Evolutionary conservation across 2,329 filamentous ascomycete species (phyloP), one percentile per base, ranked within the genome.

Genomic region (Pestalotiopsis sp.): DNA sequence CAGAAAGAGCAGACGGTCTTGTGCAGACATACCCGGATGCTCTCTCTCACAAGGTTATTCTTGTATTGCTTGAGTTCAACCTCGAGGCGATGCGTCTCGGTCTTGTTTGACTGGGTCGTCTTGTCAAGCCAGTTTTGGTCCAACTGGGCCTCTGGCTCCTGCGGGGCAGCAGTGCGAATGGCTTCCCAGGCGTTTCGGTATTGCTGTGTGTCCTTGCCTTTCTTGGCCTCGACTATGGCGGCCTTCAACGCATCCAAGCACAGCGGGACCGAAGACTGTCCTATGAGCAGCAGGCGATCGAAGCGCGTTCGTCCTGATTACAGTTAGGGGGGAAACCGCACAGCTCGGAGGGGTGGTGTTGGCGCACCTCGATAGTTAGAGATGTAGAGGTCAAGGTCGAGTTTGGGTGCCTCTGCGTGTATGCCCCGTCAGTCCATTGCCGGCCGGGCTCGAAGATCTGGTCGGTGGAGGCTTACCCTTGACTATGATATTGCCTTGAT

Each of bases 11-110:
- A 23, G 13, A 63, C 41, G 49, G 11, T 25, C 14, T 45, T 41
- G 36, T 12, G 36, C 31, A 11, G 23, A 66, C 87, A 68, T 85
- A 97, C 94, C 73, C 95, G 84, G 75, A 98, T 97, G 82, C 94
- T 98, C 82, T 99, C 96, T 79, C 98, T 97, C 75, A 99, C 94
- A 58, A 98, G 83, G 75, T 98, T 99, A 78, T 98, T 97, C 82
- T 96, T 97, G 81, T 98, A 98, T 1, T 91, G 92, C 79, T 94
- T 95, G 23, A 99, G 85, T 80, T 98, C 94, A 17, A 87, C 84
- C 77, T 98, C 94, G 67, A 98, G 84, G n/a, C 92, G 88, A 67
- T 89, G 85, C 0, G 91, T 91, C 79, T 97, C 92, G 1, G 83
- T 82, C 73, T 88, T 88, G 74, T 95, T 93, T 65, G 87, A 83